Conservation (phyloP, 2,329 filamentous ascomycete genomes). For the Cercospora sp. region DNA sequence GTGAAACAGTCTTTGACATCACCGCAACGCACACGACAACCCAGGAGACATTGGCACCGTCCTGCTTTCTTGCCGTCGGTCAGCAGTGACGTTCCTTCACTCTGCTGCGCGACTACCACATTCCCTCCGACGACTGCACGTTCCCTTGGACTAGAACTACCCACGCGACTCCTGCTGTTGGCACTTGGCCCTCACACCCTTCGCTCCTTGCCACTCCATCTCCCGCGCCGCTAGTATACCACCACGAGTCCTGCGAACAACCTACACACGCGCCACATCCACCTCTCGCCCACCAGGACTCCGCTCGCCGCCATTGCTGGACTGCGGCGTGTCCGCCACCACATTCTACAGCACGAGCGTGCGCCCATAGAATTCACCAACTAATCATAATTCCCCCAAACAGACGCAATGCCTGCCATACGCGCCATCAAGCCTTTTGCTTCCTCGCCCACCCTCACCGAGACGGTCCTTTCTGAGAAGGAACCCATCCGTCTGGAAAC, state of each 20-base stretch:
- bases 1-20: constrained; percentile 16
- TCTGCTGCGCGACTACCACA: neutral
- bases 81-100: neutral
- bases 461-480: constrained; percentile 56
- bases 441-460: constrained; percentile 52
- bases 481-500: constrained; percentile 42
- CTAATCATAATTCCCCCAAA: constrained; percentile 35
- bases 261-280: neutral
- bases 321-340: constrained; percentile 14
- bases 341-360: constrained; percentile 16
- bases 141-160: neutral
- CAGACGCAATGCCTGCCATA: constrained; percentile 60
- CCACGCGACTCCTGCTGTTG: neutral
- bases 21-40: neutral
- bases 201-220: constrained; percentile 14
- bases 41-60: neutral
- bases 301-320: constrained; percentile 7
- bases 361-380: constrained; percentile 20
- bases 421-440: constrained; percentile 61
- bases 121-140: neutral
- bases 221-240: constrained; percentile 5
- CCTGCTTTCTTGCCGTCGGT: neutral
- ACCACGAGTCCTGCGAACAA: neutral
- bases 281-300: constrained; percentile 4
- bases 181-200: neutral